phyloP scores from a whole-genome alignment of 495 filamentous ascomycete species.

The Ramalina peruviana region DNA sequence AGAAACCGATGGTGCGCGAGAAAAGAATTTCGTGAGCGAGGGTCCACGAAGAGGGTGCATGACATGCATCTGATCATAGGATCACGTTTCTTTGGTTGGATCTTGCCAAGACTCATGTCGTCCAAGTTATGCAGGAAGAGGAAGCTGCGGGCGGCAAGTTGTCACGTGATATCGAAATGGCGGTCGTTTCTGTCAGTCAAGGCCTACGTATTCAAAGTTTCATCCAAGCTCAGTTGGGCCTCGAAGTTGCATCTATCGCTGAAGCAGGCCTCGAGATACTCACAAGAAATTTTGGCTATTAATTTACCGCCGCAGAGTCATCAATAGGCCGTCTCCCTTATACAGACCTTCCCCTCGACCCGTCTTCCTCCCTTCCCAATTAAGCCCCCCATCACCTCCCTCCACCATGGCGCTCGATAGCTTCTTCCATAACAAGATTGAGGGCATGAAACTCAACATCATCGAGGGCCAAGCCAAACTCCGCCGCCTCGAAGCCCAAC shows the following conservation, averaged over 20 bases:
- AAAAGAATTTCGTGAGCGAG: no score
- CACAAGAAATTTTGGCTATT: no score
- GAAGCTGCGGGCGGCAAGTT: no score
- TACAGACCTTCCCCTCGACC: neutral
- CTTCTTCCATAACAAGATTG: conserved; percentile 99
- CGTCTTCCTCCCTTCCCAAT: neutral
- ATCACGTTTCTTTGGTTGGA: no score
- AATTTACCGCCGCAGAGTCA: neutral
- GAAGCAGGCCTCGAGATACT: neutral
- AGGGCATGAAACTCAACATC: conserved; percentile 99
- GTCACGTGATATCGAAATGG: no score
- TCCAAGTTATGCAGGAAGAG: no score
- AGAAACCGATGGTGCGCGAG: neutral
- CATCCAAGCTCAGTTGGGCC: no score
- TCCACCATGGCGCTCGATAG: conserved; percentile 84
- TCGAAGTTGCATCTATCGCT: neutral
- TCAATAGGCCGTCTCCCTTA: neutral
- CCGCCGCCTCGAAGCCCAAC: conserved; percentile 87
- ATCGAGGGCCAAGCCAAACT: conserved; percentile 94
- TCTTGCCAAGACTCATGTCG: no score
- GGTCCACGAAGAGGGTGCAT: no score
- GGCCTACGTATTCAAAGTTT: no score
- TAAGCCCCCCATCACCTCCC: neutral
- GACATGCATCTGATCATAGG: no score
- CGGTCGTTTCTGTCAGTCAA: no score